These are phyloP conservation scores for Ceratocystiopsis minuta DNA, from an alignment of 2,329 filamentous ascomycete species.

Conservation along the genomic window DNA sequence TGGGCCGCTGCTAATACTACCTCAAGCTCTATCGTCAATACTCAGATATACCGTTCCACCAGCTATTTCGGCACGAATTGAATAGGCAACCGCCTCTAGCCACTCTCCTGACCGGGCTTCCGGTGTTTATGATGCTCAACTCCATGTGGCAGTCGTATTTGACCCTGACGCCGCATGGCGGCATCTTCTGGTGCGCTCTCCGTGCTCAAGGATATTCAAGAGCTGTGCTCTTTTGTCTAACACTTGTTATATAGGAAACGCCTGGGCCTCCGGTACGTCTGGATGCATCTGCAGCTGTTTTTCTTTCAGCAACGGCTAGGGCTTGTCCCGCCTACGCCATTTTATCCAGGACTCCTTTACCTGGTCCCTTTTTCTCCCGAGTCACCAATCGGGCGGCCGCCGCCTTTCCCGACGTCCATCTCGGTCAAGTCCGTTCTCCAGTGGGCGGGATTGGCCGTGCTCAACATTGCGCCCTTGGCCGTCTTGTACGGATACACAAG, in stretches of 20 bases:
- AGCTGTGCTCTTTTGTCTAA: too few relatives aligned
- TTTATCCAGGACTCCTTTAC: slow-evolving; percentile 28
- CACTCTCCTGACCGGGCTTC: too few relatives aligned
- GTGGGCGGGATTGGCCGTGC: slow-evolving; percentile 25
- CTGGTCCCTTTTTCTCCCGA: slow-evolving; percentile 35
- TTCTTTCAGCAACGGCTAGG: slow-evolving; percentile 33
- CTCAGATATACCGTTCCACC: too few relatives aligned
- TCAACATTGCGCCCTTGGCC: slow-evolving; percentile 29
- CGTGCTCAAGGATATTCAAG: too few relatives aligned
- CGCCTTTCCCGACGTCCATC: slow-evolving; percentile 23
- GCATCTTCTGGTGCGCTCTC: too few relatives aligned
- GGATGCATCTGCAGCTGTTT: slow-evolving; percentile 32
- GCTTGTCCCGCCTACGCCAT: slow-evolving; percentile 22
- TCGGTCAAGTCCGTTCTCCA: slow-evolving; percentile 19
- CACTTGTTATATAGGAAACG: slow-evolving; percentile 1
- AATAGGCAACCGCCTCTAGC: too few relatives aligned
- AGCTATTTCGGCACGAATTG: too few relatives aligned
- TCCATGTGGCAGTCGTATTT: too few relatives aligned
- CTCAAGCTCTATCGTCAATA: too few relatives aligned
- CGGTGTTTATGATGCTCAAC: too few relatives aligned
- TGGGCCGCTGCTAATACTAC: background rate
- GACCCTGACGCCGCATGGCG: too few relatives aligned
- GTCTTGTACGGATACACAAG: slow-evolving; percentile 25
- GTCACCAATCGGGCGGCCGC: slow-evolving; percentile 30
- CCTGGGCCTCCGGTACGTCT: slow-evolving; percentile 17